Evolutionary conservation across 495 filamentous ascomycete genomes (phyloP), one percentile per base, ranked within the genome.

Genomic region (Penicillium angulare): DNA sequence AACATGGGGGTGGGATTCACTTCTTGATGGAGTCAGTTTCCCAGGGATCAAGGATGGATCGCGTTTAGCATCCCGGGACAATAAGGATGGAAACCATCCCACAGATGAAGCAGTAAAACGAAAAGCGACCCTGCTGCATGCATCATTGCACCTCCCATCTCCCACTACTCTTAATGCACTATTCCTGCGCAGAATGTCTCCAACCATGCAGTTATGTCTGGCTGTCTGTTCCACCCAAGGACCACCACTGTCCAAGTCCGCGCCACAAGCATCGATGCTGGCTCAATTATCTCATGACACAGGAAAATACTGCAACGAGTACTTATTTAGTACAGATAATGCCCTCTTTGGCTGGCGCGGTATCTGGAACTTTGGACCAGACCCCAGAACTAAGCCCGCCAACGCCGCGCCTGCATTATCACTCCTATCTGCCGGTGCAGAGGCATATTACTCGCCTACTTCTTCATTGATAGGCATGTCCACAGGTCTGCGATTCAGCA

Each of bases 281-380:
- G 86, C 89, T 0, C 79, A 96, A 47, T 74, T 92, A 23, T 92
- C 96, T 59, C 88, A 92, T 47, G 92, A 98, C 64, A 79, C 79
- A 17, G 91, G 91, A 12, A 92, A 90, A 56, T 96, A 91, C 69
- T 89, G 85, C 57, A 83, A 88, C 5, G 93, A 98, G 63, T 92
- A 90, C 41, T 80, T 98, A 5, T 93, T 90, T 65, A 95, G 88
- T 50, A 92, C 93, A 0, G 92, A 97, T 57, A 92, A 90, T 22
- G 88, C 89, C 4, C 77, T 97, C 13, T 78, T 97, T 54, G 93
- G 93, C 17, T 76, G 92, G 51, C 82, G 91, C 5, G 93, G 90
- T 2, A 75, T 98, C 0, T 97, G 95, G 68, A 98, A 97, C 64
- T 97, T 97, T 57, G 93, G 92, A 21, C 81, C 83, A 5, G 88